Conservation (phyloP, 1,284 basidiomycete species). For the Pascua sp. region DNA sequence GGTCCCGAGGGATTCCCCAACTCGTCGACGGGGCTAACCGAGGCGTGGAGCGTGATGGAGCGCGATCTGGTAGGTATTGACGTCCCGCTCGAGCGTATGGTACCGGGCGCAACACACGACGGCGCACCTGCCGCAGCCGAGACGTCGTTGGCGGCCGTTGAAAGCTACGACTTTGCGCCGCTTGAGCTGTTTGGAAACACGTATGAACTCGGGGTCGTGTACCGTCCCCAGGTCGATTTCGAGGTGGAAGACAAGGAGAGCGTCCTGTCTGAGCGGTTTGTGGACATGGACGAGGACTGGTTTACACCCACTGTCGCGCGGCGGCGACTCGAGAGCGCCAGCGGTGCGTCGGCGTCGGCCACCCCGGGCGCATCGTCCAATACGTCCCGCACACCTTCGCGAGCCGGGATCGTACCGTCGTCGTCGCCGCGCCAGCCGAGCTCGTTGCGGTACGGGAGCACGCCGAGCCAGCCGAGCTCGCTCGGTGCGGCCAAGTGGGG, state of each 20-base stretch:
- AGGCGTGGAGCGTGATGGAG: conserved; percentile 48
- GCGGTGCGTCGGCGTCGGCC: conserved; percentile 3
- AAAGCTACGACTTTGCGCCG: conserved; percentile 33
- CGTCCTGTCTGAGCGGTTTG: conserved; percentile 42
- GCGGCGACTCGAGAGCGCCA: conserved; percentile 27
- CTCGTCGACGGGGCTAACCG: conserved; percentile 25
- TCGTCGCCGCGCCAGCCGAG: not conserved
- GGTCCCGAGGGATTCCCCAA: conserved; percentile 39
- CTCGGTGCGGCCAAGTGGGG: conserved; percentile 35
- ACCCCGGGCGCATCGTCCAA: not conserved
- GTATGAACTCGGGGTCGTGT: conserved; percentile 34
- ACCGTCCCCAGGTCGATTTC: conserved; percentile 43
- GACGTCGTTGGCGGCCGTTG: conserved; percentile 3
- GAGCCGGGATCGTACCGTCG: not conserved
- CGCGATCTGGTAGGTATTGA: conserved; percentile 39
- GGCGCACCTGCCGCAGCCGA: not conserved
- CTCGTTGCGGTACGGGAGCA: conserved; percentile 1
- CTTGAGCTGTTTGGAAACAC: conserved; percentile 40
- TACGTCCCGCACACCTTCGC: not conserved
- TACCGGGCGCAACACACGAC: conserved; percentile 18
- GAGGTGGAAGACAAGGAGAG: conserved; percentile 45
- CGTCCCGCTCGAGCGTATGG: conserved; percentile 29
- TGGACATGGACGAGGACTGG: conserved; percentile 49
- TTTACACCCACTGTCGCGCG: conserved; percentile 48
- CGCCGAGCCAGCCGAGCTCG: conserved; percentile 7